Percentiles rank a stretch among this genome's conserved stretches.
phyloP scores from a whole-genome alignment of 768 basidiomycete genomes.

The Suillus alpinus region DNA sequence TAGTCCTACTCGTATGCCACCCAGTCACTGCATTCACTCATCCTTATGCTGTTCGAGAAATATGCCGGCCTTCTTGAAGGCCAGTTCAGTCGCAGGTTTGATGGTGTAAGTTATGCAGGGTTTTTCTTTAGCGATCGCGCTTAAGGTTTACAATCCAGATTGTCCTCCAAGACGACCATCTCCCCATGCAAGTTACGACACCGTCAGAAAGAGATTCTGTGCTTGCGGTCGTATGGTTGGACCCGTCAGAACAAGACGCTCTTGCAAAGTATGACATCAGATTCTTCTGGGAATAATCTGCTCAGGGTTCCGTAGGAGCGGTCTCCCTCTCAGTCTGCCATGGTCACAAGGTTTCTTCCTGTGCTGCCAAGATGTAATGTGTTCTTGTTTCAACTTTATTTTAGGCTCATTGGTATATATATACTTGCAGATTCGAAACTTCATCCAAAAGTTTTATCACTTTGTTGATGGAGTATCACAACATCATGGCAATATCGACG shows the following conservation, averaged over 20 bases:
- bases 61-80: slow-evolving; percentile 80
- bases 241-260: slow-evolving; percentile 57
- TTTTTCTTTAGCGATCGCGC: neutral
- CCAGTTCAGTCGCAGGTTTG: slow-evolving; percentile 80
- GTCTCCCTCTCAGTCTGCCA: slow-evolving; percentile 72
- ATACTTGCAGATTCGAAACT: slow-evolving; percentile 65
- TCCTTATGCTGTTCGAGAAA: slow-evolving; percentile 87
- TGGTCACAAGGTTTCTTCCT: slow-evolving; percentile 95
- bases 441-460: slow-evolving; percentile 93
- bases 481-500: slow-evolving; percentile 89
- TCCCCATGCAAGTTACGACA: slow-evolving; percentile 75
- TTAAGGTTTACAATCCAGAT: slow-evolving; percentile 46
- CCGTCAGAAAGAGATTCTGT: slow-evolving; percentile 66
- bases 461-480: slow-evolving; percentile 95
- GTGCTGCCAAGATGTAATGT: slow-evolving; percentile 81
- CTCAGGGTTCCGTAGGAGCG: slow-evolving; percentile 40
- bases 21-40: slow-evolving; percentile 74
- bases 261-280: slow-evolving; percentile 46
- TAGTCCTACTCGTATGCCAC: slow-evolving; percentile 89
- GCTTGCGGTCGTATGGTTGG: slow-evolving; percentile 82
- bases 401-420: slow-evolving; percentile 3
- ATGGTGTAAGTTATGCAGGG: slow-evolving; percentile 51
- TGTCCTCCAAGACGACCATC: slow-evolving; percentile 81
- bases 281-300: neutral
- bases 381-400: neutral